Percentiles rank a stretch among this genome's conserved stretches.
Evolutionary conservation across 2,329 filamentous ascomycete species (phyloP).

Genomic region (Ophiosphaerella herpotricha): DNA sequence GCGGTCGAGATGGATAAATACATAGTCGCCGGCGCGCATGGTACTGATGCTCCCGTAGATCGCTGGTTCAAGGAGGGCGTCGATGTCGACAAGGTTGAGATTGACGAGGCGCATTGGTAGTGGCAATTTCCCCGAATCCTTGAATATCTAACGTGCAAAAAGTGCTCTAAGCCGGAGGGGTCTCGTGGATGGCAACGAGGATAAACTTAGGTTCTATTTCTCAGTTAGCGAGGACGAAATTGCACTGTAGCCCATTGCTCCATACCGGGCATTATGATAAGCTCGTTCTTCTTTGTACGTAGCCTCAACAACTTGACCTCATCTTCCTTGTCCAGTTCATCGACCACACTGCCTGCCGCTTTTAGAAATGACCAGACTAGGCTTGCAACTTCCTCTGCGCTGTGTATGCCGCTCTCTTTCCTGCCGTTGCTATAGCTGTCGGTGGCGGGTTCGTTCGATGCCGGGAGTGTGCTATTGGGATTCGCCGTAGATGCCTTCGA

Average conservation of each 20-base stretch:
- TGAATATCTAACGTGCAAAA: slow-evolving; percentile 5
- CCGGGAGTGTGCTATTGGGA: slow-evolving; percentile 45
- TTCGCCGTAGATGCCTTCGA: slow-evolving; percentile 61
- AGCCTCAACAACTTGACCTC: slow-evolving; percentile 76
- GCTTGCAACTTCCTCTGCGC: slow-evolving; percentile 72
- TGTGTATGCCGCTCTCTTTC: slow-evolving; percentile 57
- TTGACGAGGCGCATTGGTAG: slow-evolving; percentile 70
- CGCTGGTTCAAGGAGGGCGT: slow-evolving; percentile 73
- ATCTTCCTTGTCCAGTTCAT: slow-evolving; percentile 75
- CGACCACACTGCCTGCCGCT: slow-evolving; percentile 69
- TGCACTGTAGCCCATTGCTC: background rate
- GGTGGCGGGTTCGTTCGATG: slow-evolving; percentile 35
- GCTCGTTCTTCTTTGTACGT: slow-evolving; percentile 82
- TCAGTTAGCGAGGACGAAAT: slow-evolving; percentile 15
- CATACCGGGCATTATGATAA: slow-evolving; percentile 75
- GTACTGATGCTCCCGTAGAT: slow-evolving; percentile 45
- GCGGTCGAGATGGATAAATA: background rate
- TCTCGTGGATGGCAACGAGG: slow-evolving; percentile 79
- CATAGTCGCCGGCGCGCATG: background rate
- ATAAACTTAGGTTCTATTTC: slow-evolving; percentile 71
- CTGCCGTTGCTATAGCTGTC: slow-evolving; percentile 41
- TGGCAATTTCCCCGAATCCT: background rate
- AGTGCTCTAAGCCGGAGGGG: slow-evolving; percentile 64
- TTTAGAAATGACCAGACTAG: slow-evolving; percentile 79
- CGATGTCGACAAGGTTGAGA: slow-evolving; percentile 69